Conservation (phyloP, 1,284 basidiomycete species). For the Cryptococcus deneoformans region DNA sequence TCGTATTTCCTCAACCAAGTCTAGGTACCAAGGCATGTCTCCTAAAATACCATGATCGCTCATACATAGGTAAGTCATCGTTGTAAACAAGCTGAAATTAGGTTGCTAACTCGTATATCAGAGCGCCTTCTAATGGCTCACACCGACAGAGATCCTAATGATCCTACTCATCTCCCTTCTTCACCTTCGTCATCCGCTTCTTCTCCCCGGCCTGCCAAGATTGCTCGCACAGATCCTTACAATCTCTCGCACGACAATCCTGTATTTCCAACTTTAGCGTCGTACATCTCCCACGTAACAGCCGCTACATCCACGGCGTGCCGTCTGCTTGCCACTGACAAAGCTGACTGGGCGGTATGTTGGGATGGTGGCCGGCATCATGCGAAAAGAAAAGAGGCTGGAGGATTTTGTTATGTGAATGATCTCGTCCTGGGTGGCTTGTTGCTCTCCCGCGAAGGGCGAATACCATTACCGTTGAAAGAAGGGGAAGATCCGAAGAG, state of each 20-base stretch:
- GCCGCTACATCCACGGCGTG: slow-evolving; percentile 74
- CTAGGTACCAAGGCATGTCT: slow-evolving; percentile 40
- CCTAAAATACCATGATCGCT: slow-evolving; percentile 47
- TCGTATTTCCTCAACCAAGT: slow-evolving; percentile 27
- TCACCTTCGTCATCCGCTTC: slow-evolving; percentile 12
- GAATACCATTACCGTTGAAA: slow-evolving; percentile 3
- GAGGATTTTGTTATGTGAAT: slow-evolving; percentile 92
- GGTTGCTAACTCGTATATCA: slow-evolving; percentile 39
- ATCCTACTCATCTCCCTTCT: slow-evolving; percentile 4
- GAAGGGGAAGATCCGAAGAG: neutral
- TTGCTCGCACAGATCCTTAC: slow-evolving; percentile 9
- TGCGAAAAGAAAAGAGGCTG: slow-evolving; percentile 61
- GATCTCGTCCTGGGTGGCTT: slow-evolving; percentile 77
- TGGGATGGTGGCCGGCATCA: slow-evolving; percentile 72
- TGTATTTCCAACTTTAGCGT: slow-evolving; percentile 63
- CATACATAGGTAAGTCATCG: slow-evolving; percentile 45
- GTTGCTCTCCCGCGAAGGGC: slow-evolving; percentile 25
- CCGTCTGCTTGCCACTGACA: slow-evolving; percentile 56
- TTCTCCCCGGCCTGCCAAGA: neutral
- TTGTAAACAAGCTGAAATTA: neutral
- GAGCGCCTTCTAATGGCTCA: slow-evolving; percentile 31
- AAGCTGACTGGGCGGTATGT: slow-evolving; percentile 64
- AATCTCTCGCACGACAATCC: slow-evolving; percentile 68
- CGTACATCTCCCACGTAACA: slow-evolving; percentile 69
- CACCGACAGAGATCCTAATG: neutral